Evolutionary conservation across 495 filamentous ascomycete species (phyloP).

Genomic region (Neurospora tetraspora): DNA sequence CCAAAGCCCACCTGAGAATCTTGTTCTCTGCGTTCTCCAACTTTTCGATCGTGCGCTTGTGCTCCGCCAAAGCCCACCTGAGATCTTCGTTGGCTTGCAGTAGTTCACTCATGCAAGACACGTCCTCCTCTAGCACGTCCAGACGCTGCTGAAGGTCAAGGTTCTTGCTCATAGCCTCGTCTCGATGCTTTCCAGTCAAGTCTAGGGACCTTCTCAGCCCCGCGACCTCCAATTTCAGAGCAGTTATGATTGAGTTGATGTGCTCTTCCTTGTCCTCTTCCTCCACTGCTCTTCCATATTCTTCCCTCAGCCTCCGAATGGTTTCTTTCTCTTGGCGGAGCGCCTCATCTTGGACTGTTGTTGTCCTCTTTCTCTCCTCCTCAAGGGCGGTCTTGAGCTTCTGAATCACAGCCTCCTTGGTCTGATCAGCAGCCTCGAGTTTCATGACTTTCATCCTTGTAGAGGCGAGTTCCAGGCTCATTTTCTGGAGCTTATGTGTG

Average conservation of each 20-base stretch:
- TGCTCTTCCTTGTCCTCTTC: background rate
- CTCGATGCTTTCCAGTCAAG: background rate
- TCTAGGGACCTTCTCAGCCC: background rate
- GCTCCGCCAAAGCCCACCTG: background rate
- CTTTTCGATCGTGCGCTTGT: background rate
- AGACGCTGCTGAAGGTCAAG: background rate
- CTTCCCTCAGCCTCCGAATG: background rate
- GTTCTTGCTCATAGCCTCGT: background rate
- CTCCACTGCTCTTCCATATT: background rate
- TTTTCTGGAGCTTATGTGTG: background rate
- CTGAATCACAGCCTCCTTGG: background rate
- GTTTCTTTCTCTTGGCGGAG: background rate
- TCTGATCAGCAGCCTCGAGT: background rate
- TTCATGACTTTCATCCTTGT: background rate
- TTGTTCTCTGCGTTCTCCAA: background rate
- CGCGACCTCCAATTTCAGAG: background rate
- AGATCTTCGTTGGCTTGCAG: background rate
- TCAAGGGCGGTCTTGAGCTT: background rate
- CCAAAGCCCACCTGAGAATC: background rate
- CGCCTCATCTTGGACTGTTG: background rate
- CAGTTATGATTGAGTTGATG: background rate
- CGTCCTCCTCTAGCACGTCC: background rate
- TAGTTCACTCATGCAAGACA: background rate
- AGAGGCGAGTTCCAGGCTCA: background rate
- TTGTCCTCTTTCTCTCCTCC: background rate